Percentiles rank a stretch among this genome's conserved stretches.
These are phyloP conservation scores for Tuber borchii DNA, from an alignment of 495 filamentous ascomycete species.

Conservation along the genomic window DNA sequence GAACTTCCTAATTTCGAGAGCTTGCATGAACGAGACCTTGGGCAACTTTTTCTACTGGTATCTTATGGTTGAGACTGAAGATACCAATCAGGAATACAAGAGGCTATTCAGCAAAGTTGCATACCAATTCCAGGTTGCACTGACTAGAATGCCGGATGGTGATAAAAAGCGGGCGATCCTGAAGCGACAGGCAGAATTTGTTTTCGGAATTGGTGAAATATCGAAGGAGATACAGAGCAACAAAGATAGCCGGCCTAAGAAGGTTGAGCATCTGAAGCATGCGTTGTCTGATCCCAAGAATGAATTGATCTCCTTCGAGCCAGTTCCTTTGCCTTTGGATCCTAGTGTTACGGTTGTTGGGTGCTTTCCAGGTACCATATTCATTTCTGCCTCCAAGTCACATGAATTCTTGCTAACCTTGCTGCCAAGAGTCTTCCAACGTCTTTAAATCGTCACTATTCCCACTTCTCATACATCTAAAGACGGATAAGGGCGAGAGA, in stretches of 20 bases:
- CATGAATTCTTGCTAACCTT: neutral
- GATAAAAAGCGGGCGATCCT: conserved; percentile 67
- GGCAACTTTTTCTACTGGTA: conserved; percentile 98
- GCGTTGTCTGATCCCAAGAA: conserved; percentile 83
- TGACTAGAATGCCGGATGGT: conserved; percentile 58
- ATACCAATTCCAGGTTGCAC: conserved; percentile 87
- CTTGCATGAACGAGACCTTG: conserved; percentile 75
- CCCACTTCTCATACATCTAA: conserved; percentile 86
- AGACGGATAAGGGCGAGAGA: conserved; percentile 63
- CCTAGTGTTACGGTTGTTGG: conserved; percentile 72
- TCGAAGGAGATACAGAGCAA: conserved; percentile 82
- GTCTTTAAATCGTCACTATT: conserved; percentile 94
- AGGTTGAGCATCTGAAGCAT: conserved; percentile 74
- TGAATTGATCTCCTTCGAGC: conserved; percentile 72
- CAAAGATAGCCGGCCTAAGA: conserved; percentile 65
- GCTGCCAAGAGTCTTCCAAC: conserved; percentile 59
- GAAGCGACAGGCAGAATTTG: conserved; percentile 79
- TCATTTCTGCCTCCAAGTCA: neutral
- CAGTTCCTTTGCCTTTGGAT: conserved; percentile 82
- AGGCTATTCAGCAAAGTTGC: conserved; percentile 85
- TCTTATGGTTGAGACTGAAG: conserved; percentile 85
- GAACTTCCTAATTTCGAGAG: conserved; percentile 78
- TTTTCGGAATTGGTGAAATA: conserved; percentile 79
- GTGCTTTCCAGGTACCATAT: conserved; percentile 53
- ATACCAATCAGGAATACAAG: conserved; percentile 69